These are phyloP conservation scores for Sanghuangporus baumii DNA, from an alignment of 1,284 basidiomycete genomes.

Conservation along the genomic window DNA sequence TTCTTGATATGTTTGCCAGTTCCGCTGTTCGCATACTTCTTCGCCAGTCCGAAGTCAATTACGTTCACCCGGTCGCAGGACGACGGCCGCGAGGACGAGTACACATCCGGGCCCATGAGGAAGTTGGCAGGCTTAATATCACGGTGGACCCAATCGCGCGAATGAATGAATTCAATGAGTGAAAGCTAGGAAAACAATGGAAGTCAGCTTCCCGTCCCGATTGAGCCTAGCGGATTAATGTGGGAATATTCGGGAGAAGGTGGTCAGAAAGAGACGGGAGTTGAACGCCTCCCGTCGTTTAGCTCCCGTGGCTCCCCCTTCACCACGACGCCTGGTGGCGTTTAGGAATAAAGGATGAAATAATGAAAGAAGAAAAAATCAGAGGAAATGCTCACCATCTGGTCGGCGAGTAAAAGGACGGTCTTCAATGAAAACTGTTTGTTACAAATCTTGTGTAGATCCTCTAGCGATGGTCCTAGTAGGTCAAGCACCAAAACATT, in stretches of 20 bases:
- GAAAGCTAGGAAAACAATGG: conserved; percentile 45
- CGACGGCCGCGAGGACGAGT: conserved; percentile 29
- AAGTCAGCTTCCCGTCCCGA: conserved; percentile 2
- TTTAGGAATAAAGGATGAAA: neutral
- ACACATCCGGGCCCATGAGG: conserved; percentile 61
- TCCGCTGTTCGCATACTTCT: conserved; percentile 87
- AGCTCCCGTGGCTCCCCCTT: neutral
- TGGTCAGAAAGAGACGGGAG: neutral
- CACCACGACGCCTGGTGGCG: neutral
- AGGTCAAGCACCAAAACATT: conserved; percentile 97
- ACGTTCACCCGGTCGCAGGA: conserved; percentile 65
- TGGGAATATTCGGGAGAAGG: neutral
- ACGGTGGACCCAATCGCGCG: conserved; percentile 76
- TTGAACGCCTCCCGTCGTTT: neutral
- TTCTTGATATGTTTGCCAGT: conserved; percentile 79
- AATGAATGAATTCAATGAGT: conserved; percentile 72
- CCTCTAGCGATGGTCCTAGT: conserved; percentile 88
- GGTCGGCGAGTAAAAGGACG: conserved; percentile 86
- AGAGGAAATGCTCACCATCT: conserved; percentile 58
- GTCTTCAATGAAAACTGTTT: conserved; percentile 91
- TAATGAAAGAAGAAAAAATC: conserved; percentile 1
- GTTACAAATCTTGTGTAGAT: conserved; percentile 95
- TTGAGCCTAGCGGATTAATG: neutral
- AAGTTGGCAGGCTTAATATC: conserved; percentile 98
- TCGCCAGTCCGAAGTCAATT: conserved; percentile 96